Percentiles rank a stretch among this genome's conserved stretches.
These are phyloP conservation scores for Acrocalymma vagum DNA, from an alignment of 2,329 filamentous ascomycete genomes.

Conservation along the genomic window DNA sequence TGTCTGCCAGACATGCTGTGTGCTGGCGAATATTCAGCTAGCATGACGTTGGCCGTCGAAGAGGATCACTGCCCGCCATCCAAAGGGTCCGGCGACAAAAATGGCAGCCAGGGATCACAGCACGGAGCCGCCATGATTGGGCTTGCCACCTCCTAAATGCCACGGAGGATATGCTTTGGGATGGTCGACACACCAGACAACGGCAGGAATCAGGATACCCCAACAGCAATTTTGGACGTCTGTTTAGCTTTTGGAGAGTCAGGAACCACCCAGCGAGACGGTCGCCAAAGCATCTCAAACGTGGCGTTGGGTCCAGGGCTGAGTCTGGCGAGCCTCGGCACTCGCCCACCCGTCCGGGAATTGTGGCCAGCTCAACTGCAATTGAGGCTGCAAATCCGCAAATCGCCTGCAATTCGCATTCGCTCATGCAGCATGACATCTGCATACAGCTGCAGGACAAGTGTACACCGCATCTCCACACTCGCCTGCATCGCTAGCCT, in stretches of 20 bases:
- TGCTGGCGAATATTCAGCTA: too few species aligned
- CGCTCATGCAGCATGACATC: conserved; percentile 41
- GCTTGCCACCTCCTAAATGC: too few species aligned
- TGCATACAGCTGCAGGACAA: conserved; percentile 38
- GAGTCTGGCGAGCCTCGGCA: conserved; percentile 31
- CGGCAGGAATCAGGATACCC: too few species aligned
- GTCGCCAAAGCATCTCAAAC: conserved; percentile 34
- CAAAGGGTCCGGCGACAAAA: too few species aligned
- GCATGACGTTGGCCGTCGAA: too few species aligned
- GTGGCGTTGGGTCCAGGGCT: conserved; percentile 33
- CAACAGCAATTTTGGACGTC: conserved; percentile 10
- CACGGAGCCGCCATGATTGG: conserved; percentile 2
- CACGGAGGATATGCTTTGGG: too few species aligned
- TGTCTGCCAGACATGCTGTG: too few species aligned
- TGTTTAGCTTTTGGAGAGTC: conserved; percentile 28
- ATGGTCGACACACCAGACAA: too few species aligned
- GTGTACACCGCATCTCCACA: conserved; percentile 40
- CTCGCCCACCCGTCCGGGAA: too few species aligned
- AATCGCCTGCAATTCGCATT: conserved; percentile 22
- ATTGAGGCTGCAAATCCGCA: conserved; percentile 16
- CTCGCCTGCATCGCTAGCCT: conserved; percentile 13
- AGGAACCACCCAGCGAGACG: conserved; percentile 35
- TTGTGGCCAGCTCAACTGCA: too few species aligned
- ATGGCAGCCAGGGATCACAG: too few species aligned
- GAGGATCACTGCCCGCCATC: too few species aligned